phyloP scores from a whole-genome alignment of 2,329 filamentous ascomycete species.

The Curvularia sp. region DNA sequence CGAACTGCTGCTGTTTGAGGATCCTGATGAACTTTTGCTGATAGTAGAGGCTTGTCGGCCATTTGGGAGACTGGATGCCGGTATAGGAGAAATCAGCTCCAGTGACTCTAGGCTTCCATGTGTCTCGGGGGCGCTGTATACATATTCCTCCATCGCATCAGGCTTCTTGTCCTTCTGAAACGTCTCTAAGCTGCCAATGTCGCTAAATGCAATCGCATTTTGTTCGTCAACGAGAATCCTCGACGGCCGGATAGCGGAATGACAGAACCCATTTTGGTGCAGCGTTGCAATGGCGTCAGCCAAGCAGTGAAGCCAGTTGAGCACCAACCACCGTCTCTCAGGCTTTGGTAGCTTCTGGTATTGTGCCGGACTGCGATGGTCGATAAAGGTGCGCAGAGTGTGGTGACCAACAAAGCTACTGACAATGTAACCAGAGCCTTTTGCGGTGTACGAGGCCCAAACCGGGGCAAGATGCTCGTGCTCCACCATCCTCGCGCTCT shows the following conservation, averaged over 20 bases:
- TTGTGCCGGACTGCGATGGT: conserved; percentile 64
- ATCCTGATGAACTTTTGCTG: conserved; percentile 48
- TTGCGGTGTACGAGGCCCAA: conserved; percentile 73
- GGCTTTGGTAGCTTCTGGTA: conserved; percentile 69
- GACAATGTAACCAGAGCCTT: conserved; percentile 68
- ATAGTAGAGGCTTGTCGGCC: conserved; percentile 41
- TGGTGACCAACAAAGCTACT: conserved; percentile 71
- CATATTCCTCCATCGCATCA: conserved; percentile 73
- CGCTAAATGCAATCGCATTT: conserved; percentile 72
- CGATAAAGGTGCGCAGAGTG: conserved; percentile 71
- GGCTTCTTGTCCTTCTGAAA: conserved; percentile 61
- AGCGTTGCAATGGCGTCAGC: conserved; percentile 71
- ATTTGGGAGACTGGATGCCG: conserved; percentile 24
- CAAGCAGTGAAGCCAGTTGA: conserved; percentile 79
- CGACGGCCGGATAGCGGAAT: conserved; percentile 73
- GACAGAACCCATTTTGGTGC: conserved; percentile 68
- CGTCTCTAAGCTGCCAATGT: conserved; percentile 59
- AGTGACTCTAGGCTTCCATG: conserved; percentile 41
- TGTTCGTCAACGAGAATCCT: conserved; percentile 71
- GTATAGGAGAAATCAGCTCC: conserved; percentile 19
- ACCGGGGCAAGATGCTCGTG: conserved; percentile 75
- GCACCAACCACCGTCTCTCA: conserved; percentile 64
- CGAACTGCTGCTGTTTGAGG: conserved; percentile 41
- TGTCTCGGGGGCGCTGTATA: conserved; percentile 73
- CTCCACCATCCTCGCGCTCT: conserved; percentile 63